Evolutionary conservation across 371 early-diverging fungal genomes (phyloP).

Genomic region (Mortierella sp.): DNA sequence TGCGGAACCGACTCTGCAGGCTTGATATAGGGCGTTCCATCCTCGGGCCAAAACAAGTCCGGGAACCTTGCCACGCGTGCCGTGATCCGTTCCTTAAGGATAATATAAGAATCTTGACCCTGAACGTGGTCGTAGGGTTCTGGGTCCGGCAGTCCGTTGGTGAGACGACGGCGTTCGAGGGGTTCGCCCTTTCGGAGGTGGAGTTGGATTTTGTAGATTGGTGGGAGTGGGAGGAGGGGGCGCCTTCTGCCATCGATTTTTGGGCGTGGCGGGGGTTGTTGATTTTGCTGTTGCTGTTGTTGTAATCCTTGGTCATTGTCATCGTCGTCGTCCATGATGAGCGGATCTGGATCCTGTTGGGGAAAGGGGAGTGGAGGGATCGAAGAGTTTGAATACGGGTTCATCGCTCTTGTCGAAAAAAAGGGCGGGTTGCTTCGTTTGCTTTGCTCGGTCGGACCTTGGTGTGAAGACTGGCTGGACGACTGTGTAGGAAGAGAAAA

Average conservation of each 20-base stretch:
- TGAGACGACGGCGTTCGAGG: not conserved
- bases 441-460: too few relatives aligned
- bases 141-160: not conserved
- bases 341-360: not conserved
- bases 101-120: not conserved
- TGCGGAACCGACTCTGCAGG: not conserved
- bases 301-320: not conserved
- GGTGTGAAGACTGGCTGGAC: too few relatives aligned
- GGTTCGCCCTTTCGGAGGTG: conserved; percentile 4
- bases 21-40: not conserved
- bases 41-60: not conserved
- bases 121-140: not conserved
- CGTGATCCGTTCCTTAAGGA: not conserved
- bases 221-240: not conserved
- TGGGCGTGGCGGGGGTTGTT: not conserved
- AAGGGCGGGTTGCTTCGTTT: too few relatives aligned
- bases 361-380: not conserved
- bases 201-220: not conserved
- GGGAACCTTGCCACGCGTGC: not conserved
- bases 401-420: not conserved
- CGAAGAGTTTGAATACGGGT: not conserved
- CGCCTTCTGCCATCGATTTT: not conserved
- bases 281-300: not conserved
- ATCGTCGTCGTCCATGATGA: not conserved
- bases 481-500: too few relatives aligned